phyloP scores from a whole-genome alignment of 2,329 filamentous ascomycete species.

The Colletotrichum chlorophyti region DNA sequence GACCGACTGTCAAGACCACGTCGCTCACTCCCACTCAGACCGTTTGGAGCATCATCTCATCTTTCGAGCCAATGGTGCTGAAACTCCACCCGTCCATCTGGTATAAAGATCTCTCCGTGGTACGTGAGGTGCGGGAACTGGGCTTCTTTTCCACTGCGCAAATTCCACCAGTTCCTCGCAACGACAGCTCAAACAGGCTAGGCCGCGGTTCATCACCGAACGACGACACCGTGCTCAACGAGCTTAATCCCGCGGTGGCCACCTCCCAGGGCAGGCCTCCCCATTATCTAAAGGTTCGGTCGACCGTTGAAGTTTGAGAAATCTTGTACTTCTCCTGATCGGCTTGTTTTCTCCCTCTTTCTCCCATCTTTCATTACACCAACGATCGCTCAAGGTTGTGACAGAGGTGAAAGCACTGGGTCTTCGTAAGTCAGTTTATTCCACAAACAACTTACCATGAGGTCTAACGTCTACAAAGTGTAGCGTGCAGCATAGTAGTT shows the following conservation, averaged over 20 bases:
- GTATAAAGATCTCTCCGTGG: constrained; percentile 17
- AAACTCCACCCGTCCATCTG: constrained; percentile 22
- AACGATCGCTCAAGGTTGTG: not conserved
- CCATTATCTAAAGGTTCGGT: constrained; percentile 20
- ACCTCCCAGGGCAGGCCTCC: not conserved
- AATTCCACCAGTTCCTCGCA: constrained; percentile 15
- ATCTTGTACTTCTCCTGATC: constrained; percentile 1
- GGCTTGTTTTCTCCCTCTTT: not conserved
- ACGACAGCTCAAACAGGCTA: constrained; percentile 11
- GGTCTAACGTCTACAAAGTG: no score
- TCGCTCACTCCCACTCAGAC: constrained; percentile 22
- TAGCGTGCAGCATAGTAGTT: no score
- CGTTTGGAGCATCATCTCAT: constrained; percentile 21
- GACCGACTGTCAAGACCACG: constrained; percentile 11
- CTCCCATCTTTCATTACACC: constrained; percentile 1
- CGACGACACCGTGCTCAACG: constrained; percentile 19
- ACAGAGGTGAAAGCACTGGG: not conserved
- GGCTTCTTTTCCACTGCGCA: not conserved
- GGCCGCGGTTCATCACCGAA: constrained; percentile 17
- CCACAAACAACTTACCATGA: not conserved
- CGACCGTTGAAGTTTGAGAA: constrained; percentile 15
- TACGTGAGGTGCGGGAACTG: constrained; percentile 2
- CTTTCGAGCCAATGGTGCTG: constrained; percentile 7
- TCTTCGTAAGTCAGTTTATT: not conserved
- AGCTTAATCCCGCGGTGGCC: constrained; percentile 5